phyloP scores from a whole-genome alignment of 768 basidiomycete species.

The Tulasnella sp. region DNA sequence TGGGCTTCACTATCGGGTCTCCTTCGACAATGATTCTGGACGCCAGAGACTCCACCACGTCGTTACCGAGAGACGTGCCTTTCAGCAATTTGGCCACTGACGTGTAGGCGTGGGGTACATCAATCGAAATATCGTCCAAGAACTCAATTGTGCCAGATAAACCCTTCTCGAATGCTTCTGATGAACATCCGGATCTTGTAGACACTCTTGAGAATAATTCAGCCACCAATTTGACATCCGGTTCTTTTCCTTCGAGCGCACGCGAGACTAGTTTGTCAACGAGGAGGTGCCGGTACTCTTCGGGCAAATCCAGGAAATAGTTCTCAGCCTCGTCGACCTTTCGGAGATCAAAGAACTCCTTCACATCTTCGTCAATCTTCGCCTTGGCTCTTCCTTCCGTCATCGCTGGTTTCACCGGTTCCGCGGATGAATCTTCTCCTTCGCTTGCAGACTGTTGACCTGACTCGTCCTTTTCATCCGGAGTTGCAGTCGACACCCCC shows the following conservation, averaged over 20 bases:
- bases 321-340: constrained; percentile 77
- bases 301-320: constrained; percentile 66
- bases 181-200: constrained; percentile 45
- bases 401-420: constrained; percentile 34
- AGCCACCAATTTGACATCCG: constrained; percentile 63
- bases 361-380: constrained; percentile 68
- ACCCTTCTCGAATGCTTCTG: constrained; percentile 58
- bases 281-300: constrained; percentile 46
- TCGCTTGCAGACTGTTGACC: constrained; percentile 31
- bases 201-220: constrained; percentile 55
- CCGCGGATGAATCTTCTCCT: constrained; percentile 23
- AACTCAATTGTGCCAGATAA: constrained; percentile 55
- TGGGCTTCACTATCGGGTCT: constrained; percentile 26
- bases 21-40: constrained; percentile 28
- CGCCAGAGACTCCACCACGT: constrained; percentile 34
- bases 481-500: constrained; percentile 43
- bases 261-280: constrained; percentile 61
- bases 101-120: constrained; percentile 74
- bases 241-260: constrained; percentile 71
- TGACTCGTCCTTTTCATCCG: constrained; percentile 39
- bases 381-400: constrained; percentile 52
- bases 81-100: constrained; percentile 64
- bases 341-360: constrained; percentile 78
- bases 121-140: constrained; percentile 80
- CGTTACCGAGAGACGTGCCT: constrained; percentile 41